Evolutionary conservation across 306 rosid genomes (phyloP), one percentile per base, ranked within the genome.

Genomic region (Cyclanthera cordifolia): DNA sequence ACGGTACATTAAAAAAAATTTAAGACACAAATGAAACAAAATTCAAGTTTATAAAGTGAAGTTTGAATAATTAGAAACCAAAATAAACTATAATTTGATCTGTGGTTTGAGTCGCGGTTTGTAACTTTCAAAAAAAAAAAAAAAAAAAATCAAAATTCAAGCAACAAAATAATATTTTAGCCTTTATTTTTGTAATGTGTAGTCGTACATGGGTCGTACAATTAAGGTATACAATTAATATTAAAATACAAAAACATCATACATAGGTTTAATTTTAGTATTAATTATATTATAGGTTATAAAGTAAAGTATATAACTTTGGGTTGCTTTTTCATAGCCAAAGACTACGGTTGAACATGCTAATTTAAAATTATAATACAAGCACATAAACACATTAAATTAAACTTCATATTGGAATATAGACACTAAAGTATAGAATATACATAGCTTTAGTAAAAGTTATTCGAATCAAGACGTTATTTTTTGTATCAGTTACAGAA

Each of bases 301-400:
- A 34, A 34, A 34, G 41, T 34, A 34, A 45, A 46, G 54, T 46
- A 24, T 2, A 14, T 1, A 15, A 43, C 24, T 66, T 66, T 24
- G 53, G 90, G 82, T 87, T 79, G 88, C 81, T 55, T 80, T 89
- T 82, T 87, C 74, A 28, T 57, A 16, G 6, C 14, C 65, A 30
- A 57, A 57, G 45, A 57, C 21, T 57, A 24, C 45, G 47, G 24
- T 58, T n/a, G 24, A 32, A 57, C 63, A 25, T 24, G 61, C 19
- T 55, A 25, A 55, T 55, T 55, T 55, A 2, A 55, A 25, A 54
- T 15, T 24, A 11, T 10, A 25, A 2, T 28, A 57, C 5, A 15
- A 25, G 61, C 8, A 54, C 37, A 4, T 20, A 55, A 27, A 15
- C 39, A 14, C 12, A 57, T 57, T 32, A 59, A 59, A 59, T 56